Base-by-base conservation (phyloP, 805 yeast genomes). In the Yamadazyma nakazawae region DNA sequence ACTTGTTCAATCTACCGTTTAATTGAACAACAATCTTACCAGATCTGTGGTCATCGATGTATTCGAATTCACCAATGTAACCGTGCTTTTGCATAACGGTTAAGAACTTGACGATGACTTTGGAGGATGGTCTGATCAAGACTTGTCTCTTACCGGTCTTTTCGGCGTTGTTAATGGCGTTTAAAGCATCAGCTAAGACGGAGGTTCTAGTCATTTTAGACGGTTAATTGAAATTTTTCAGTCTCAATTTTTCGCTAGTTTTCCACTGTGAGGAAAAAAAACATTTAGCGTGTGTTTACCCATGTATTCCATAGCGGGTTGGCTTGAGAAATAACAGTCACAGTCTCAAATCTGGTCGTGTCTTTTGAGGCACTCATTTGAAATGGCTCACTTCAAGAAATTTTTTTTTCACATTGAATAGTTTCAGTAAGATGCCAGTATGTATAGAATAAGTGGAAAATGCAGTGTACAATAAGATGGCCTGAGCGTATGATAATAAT, bases 71-170 rank as follows among this genome's bases (percentile, higher is more conserved):
- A 69, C 91, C 97, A 80, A 90, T 91, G 94, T 91, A 91, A 68
- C 97, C 97, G 76, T 91, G 97, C 80, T 82, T 89, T 82, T 91
- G 97, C 88, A 91, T 90, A 66, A 91, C 97, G 70, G 88, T 81
- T 75, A 91, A 82, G 80, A 89, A 91, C 80, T 89, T 91, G 85
- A 91, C 83, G 80, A 91, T 90, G 67, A 91, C 97, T 87, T 91
- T 91, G 72, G 97, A 91, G 46, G 97, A 89, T 61, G 97, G 97
- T 84, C 97, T 88, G 79, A 91, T 86, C 74, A 91, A 78, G 67
- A 91, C 97, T 81, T 91, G 97, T 81, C 97, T 88, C 84, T 91
- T 91, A 78, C 97, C 97, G 78, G 96, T 85, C 81, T 90, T 91
- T 81, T 91, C 97, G 79, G 97, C 97, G 78, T 91, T 91, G 94